Conservation (phyloP, 1,284 basidiomycete genomes). For the Puccinia coronata region DNA sequence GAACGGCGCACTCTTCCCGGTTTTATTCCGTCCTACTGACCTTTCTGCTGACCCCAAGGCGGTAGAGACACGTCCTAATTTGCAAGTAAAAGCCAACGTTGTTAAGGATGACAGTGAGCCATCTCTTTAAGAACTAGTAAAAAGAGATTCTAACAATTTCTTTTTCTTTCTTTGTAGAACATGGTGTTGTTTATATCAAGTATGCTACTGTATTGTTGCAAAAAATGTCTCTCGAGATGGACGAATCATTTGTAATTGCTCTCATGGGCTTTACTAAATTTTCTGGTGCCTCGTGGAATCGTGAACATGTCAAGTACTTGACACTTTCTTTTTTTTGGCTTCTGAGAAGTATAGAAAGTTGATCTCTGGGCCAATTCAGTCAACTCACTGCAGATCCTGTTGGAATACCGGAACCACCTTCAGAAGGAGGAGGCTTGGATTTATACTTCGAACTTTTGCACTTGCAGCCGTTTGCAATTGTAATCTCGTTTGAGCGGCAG, state of each 20-base stretch:
- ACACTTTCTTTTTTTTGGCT: not conserved
- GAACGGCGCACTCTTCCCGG: slow-evolving; percentile 92
- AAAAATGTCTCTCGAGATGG: slow-evolving; percentile 89
- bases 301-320: slow-evolving; percentile 60
- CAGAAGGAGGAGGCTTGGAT: slow-evolving; percentile 68
- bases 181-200: slow-evolving; percentile 95
- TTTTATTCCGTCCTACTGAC: slow-evolving; percentile 91
- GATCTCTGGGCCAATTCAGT: slow-evolving; percentile 60
- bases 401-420: slow-evolving; percentile 76
- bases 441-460: slow-evolving; percentile 98
- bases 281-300: slow-evolving; percentile 84
- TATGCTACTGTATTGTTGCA: slow-evolving; percentile 94
- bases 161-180: slow-evolving; percentile 64
- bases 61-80: slow-evolving; percentile 79
- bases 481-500: slow-evolving; percentile 95
- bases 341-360: not conserved
- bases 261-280: slow-evolving; percentile 89
- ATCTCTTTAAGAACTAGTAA: not conserved
- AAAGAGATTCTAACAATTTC: not conserved
- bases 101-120: slow-evolving; percentile 84
- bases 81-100: slow-evolving; percentile 84
- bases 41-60: slow-evolving; percentile 77
- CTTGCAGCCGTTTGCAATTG: slow-evolving; percentile 87
- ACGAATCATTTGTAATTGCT: slow-evolving; percentile 94
- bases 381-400: slow-evolving; percentile 74